Evolutionary conservation across 2,329 filamentous ascomycete species (phyloP).

Genomic region (Fusarium succisae): DNA sequence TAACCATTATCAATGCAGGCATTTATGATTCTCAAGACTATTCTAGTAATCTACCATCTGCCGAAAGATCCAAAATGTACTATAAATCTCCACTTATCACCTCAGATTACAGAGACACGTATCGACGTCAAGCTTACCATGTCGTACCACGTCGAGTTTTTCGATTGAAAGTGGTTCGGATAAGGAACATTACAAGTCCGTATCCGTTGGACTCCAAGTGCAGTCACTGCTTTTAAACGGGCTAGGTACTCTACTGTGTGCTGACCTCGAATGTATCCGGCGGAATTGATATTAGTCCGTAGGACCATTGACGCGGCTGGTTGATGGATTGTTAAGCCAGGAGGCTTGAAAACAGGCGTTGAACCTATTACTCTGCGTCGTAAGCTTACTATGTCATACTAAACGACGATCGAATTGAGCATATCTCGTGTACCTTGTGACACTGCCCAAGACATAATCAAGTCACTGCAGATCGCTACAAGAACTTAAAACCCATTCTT

Average conservation of each 20-base stretch:
- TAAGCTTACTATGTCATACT: not conserved
- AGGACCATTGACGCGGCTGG: not conserved
- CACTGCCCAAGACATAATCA: rapidly evolving
- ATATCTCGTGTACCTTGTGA: not conserved
- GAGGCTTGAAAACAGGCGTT: rapidly evolving
- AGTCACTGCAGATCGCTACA: rapidly evolving
- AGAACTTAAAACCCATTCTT: rapidly evolving
- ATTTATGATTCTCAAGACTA: no score
- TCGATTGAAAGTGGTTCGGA: not conserved
- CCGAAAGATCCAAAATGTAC: rapidly evolving
- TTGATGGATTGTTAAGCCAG: rapidly evolving
- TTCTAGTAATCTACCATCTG: rapidly evolving
- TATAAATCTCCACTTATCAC: rapidly evolving
- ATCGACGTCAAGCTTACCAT: not conserved
- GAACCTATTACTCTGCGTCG: not conserved
- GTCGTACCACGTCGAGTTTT: rapidly evolving
- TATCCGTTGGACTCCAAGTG: not conserved
- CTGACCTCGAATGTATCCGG: rapidly evolving
- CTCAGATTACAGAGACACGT: rapidly evolving
- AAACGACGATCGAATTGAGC: not conserved
- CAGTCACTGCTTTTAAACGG: rapidly evolving
- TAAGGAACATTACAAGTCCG: not conserved
- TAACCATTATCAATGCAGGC: no score
- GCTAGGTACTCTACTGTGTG: not conserved
- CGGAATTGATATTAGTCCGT: not conserved